Evolutionary conservation across 1,139 yeast genomes (phyloP).

Genomic region (Suhomyces panamericanus): DNA sequence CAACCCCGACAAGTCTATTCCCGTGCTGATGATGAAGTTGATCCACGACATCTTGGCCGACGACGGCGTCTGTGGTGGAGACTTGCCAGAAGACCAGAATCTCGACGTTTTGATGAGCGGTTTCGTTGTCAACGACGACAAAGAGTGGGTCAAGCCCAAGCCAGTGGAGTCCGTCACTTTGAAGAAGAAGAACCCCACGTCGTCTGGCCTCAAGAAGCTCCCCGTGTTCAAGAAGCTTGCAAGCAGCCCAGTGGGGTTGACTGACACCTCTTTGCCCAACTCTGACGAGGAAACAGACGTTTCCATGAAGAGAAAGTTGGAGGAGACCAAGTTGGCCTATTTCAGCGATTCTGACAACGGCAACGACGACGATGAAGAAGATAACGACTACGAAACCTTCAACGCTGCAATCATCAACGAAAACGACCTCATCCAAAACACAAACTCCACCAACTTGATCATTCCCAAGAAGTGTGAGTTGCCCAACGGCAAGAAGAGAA

Average conservation of each 20-base stretch:
- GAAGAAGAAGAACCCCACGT: constrained; percentile 22
- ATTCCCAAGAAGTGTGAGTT: constrained; percentile 52
- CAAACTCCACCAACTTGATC: constrained; percentile 32
- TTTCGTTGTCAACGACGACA: constrained; percentile 44
- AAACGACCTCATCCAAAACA: constrained; percentile 38
- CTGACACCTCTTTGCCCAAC: constrained; percentile 44
- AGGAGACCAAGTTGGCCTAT: constrained; percentile 48
- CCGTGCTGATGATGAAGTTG: constrained; percentile 41
- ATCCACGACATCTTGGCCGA: constrained; percentile 42
- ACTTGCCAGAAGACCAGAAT: constrained; percentile 49
- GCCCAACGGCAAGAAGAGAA: constrained; percentile 62
- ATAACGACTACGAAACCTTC: constrained; percentile 36
- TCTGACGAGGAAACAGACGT: constrained; percentile 41
- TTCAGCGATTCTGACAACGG: constrained; percentile 50
- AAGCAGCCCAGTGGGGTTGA: constrained; percentile 30
- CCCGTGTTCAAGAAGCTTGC: constrained; percentile 17
- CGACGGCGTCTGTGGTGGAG: constrained; percentile 56
- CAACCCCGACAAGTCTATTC: constrained; percentile 44
- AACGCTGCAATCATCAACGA: constrained; percentile 40
- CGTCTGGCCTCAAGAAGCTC: constrained; percentile 13
- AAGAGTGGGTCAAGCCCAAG: constrained; percentile 48
- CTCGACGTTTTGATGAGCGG: constrained; percentile 67
- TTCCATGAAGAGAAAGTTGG: constrained; percentile 46
- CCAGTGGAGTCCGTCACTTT: constrained; percentile 32
- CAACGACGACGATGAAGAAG: constrained; percentile 46